Conservation (phyloP, 371 early-diverging fungal species). For the Mucor ambiguus region DNA sequence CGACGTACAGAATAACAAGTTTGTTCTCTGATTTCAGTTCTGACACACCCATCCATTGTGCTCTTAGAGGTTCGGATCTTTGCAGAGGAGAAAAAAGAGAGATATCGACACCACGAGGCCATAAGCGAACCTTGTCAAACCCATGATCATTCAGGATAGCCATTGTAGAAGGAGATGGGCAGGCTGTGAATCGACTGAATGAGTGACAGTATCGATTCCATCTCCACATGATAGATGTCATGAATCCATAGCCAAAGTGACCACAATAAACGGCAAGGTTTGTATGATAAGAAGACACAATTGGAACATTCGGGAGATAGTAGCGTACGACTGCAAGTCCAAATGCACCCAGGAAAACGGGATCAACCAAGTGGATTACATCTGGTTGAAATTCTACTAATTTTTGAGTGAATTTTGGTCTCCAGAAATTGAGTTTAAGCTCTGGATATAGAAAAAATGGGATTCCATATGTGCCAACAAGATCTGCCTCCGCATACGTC, state of each 20-base stretch:
- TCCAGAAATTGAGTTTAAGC: slow-evolving; percentile 52
- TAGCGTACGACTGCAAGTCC: slow-evolving; percentile 29
- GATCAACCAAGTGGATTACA: slow-evolving; percentile 54
- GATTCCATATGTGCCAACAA: slow-evolving; percentile 49
- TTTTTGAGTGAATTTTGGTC: slow-evolving; percentile 38
- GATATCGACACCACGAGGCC: slow-evolving; percentile 53
- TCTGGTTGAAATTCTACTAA: slow-evolving; percentile 48
- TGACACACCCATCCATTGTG: slow-evolving; percentile 31
- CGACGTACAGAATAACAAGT: slow-evolving; percentile 45
- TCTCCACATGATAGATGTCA: slow-evolving; percentile 48
- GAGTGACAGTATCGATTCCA: slow-evolving; percentile 55
- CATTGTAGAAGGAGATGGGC: slow-evolving; percentile 46
- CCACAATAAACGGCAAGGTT: slow-evolving; percentile 49
- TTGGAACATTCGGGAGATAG: slow-evolving; percentile 31
- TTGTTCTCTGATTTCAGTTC: slow-evolving; percentile 21
- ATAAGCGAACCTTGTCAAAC: slow-evolving; percentile 38
- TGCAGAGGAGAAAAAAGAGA: slow-evolving; percentile 34
- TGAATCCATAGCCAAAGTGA: slow-evolving; percentile 48
- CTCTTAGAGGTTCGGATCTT: slow-evolving; percentile 28
- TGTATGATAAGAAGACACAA: slow-evolving; percentile 57
- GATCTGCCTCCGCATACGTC: slow-evolving; percentile 42
- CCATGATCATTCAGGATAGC: slow-evolving; percentile 32
- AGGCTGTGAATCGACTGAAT: slow-evolving; percentile 35
- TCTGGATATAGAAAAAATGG: slow-evolving; percentile 53
- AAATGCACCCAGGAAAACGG: slow-evolving; percentile 48